phyloP scores from a whole-genome alignment of 805 yeast genomes.

The Wickerhamomyces pijperi region DNA sequence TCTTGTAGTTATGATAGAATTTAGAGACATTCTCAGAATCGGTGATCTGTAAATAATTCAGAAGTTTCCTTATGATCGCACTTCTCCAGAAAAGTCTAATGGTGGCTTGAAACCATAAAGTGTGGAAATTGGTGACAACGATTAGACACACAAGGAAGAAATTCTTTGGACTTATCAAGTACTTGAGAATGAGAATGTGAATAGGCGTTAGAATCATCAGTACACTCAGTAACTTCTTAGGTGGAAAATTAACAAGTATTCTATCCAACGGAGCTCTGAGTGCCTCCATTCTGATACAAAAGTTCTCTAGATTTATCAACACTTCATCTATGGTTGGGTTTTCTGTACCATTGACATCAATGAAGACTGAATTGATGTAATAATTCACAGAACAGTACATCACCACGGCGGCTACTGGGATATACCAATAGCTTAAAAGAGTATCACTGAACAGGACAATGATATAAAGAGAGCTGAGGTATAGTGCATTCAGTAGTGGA shows the following conservation, averaged over 20 bases:
- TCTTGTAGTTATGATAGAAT: conserved; percentile 19
- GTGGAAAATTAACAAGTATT: conserved; percentile 15
- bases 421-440: conserved; percentile 16
- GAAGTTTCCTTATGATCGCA: conserved; percentile 26
- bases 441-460: conserved; percentile 28
- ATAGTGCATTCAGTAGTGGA: conserved; percentile 26
- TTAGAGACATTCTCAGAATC: conserved; percentile 19
- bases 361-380: conserved; percentile 30
- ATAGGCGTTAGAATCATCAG: conserved; percentile 28
- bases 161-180: conserved; percentile 24
- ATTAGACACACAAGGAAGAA: conserved; percentile 26
- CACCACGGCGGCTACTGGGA: conserved; percentile 25
- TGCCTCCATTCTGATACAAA: conserved; percentile 30
- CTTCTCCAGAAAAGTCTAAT: conserved; percentile 37
- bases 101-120: conserved; percentile 33
- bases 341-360: conserved; percentile 27
- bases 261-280: conserved; percentile 7
- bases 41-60: conserved; percentile 22
- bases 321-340: conserved; percentile 39
- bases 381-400: conserved; percentile 30
- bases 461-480: conserved; percentile 25
- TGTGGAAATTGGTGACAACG: conserved; percentile 29
- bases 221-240: conserved; percentile 21
- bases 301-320: conserved; percentile 31
- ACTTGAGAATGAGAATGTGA: conserved; percentile 23